These are phyloP conservation scores for Pestalotiopsis sp. DNA, from an alignment of 2,329 filamentous ascomycete species.

Conservation along the genomic window DNA sequence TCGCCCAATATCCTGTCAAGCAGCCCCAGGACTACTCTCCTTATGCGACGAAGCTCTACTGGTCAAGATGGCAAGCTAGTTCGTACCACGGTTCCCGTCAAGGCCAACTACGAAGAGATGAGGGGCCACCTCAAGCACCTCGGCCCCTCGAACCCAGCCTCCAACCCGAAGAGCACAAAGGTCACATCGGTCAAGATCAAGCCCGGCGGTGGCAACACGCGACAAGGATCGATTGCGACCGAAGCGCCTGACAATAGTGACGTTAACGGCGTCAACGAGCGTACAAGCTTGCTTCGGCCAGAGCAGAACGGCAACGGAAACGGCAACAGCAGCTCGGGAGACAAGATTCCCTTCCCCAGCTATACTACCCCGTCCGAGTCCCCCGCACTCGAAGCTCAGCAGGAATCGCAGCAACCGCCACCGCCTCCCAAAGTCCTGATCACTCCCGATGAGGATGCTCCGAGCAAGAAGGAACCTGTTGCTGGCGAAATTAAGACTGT, in stretches of 20 bases:
- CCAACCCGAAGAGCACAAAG: conserved; percentile 63
- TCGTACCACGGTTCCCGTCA: conserved; percentile 54
- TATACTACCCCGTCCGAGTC: conserved; percentile 40
- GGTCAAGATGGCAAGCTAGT: conserved; percentile 54
- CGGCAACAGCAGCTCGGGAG: conserved; percentile 32
- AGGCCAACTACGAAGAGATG: conserved; percentile 65
- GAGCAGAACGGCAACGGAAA: conserved; percentile 66
- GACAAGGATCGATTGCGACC: conserved; percentile 24
- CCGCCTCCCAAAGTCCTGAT: conserved; percentile 22
- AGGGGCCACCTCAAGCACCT: conserved; percentile 66
- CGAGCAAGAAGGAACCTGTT: background rate
- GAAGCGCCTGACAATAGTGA: conserved; percentile 15
- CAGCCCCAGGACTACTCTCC: conserved; percentile 58
- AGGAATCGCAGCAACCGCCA: background rate
- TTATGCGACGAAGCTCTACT: conserved; percentile 60
- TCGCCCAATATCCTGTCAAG: conserved; percentile 40
- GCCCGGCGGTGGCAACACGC: conserved; percentile 35
- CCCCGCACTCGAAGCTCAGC: conserved; percentile 19
- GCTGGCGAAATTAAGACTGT: background rate
- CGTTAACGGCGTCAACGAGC: conserved; percentile 38
- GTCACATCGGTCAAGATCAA: conserved; percentile 71
- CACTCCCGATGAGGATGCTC: conserved; percentile 6
- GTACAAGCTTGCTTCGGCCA: conserved; percentile 47
- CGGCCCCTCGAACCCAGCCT: conserved; percentile 68
- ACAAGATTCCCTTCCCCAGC: conserved; percentile 56